These are phyloP conservation scores for Heimioporus sp. DNA, from an alignment of 768 basidiomycete species.

Conservation along the genomic window DNA sequence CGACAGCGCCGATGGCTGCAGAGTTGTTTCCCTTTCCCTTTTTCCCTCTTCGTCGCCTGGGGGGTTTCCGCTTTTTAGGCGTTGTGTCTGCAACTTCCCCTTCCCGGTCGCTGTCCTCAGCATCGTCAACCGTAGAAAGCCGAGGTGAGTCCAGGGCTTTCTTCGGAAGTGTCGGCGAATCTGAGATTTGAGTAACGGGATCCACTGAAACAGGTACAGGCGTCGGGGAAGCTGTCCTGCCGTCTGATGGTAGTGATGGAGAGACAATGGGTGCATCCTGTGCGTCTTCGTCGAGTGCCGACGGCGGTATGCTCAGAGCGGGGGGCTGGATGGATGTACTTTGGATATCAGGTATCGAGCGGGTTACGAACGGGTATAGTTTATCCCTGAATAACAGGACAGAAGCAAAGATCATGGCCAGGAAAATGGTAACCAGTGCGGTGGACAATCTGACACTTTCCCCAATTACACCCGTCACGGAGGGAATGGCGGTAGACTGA, in stretches of 20 bases:
- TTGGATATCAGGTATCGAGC: not conserved
- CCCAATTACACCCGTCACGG: slow-evolving; percentile 14
- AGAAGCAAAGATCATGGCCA: slow-evolving; percentile 24
- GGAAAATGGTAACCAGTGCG: slow-evolving; percentile 18
- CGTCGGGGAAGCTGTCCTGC: not conserved
- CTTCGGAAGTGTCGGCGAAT: slow-evolving; percentile 3
- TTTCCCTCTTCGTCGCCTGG: slow-evolving; percentile 47
- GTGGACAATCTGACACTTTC: slow-evolving; percentile 13
- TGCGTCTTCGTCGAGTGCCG: slow-evolving; percentile 1
- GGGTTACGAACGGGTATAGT: slow-evolving; percentile 9
- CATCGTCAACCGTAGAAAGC: slow-evolving; percentile 31
- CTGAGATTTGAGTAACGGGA: slow-evolving; percentile 3
- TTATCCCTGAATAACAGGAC: slow-evolving; percentile 26
- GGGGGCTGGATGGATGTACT: not conserved
- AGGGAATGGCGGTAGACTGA: slow-evolving; percentile 9
- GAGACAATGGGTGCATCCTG: not conserved
- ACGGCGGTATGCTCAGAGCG: not conserved
- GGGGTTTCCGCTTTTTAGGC: slow-evolving; percentile 40
- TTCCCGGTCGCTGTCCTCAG: slow-evolving; percentile 63
- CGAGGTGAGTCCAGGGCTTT: slow-evolving; percentile 8
- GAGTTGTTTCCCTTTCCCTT: slow-evolving; percentile 44
- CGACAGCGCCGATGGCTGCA: slow-evolving; percentile 8
- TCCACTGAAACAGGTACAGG: not conserved
- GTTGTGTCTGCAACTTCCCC: slow-evolving; percentile 38
- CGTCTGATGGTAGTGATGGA: not conserved